phyloP scores from a whole-genome alignment of 2,329 filamentous ascomycete genomes.

The Cladosporium sp. region DNA sequence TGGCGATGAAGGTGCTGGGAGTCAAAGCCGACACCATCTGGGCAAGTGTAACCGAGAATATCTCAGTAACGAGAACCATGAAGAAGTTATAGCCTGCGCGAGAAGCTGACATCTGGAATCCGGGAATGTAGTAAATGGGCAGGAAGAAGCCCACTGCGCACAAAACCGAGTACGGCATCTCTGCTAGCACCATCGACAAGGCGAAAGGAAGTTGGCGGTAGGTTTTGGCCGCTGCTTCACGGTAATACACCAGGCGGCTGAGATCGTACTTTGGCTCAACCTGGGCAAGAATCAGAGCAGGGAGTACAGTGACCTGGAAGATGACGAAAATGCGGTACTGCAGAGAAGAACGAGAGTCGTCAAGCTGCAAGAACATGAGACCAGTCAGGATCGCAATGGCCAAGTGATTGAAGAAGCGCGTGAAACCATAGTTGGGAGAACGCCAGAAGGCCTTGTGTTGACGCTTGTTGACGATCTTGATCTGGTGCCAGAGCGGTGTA shows the following conservation, averaged over 20 bases:
- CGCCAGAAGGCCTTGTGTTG: constrained; percentile 81
- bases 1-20: constrained; percentile 74
- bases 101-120: constrained; percentile 61
- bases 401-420: constrained; percentile 80
- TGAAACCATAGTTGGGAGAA: constrained; percentile 85
- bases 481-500: constrained; percentile 75
- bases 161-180: constrained; percentile 79
- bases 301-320: constrained; percentile 84
- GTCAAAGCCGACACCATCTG: constrained; percentile 77
- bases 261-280: constrained; percentile 83
- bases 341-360: constrained; percentile 71
- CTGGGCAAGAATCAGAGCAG: constrained; percentile 78
- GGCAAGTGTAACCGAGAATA: constrained; percentile 79
- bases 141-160: constrained; percentile 81
- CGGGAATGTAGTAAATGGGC: constrained; percentile 81
- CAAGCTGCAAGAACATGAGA: constrained; percentile 74
- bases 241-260: constrained; percentile 78
- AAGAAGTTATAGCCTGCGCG: constrained; percentile 85
- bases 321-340: constrained; percentile 84
- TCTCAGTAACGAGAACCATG: constrained; percentile 77
- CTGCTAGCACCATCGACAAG: constrained; percentile 73
- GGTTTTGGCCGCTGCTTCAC: constrained; percentile 81
- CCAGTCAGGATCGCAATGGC: constrained; percentile 76
- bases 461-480: constrained; percentile 70
- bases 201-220: constrained; percentile 81